Evolutionary conservation across 1,284 basidiomycete species (phyloP), one percentile per base, ranked within the genome.

Genomic region (Coniferiporia sulphurascens): DNA sequence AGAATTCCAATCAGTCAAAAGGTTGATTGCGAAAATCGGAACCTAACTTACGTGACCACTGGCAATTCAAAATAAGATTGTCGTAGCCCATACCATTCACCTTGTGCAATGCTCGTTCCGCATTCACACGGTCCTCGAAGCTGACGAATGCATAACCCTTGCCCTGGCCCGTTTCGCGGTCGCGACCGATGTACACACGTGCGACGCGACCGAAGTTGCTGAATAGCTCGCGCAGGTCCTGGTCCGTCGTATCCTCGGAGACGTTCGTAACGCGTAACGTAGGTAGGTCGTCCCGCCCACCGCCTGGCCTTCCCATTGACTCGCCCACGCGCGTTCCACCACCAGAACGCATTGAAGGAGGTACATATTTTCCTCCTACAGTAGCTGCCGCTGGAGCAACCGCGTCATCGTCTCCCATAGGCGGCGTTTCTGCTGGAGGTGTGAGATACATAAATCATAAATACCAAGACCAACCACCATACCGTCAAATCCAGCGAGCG

Each of bases 231-330:
- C 95, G 87, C 54, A 99, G 78, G 74, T 99, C 97, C 71, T 89
- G 89, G 72, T 99, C 97, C 67, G 93, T 87, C 1, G 94, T 94
- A 69, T 99, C 97, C 72, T 95, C 91, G 35, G 92, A 94, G 63
- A 99, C 89, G 70, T 98, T 99, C 46, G 97, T 98, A 66, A 99
- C 93, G 54, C 97, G 93, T 22, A 99, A 83, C 0, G 97, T 99
- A 3, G 97, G 96, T 27, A 96, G 81, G 70, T 99, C 96, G 73
- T 98, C 96, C 55, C 95, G 82, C 49, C 72, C 77, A 48, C 78
- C 76, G 21, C 77, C 77, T 9, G 68, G 71, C 62, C 83, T 82
- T 65, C 82, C 83, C 91, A 95, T 95, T 17, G 86, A 81, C 71
- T 94, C 93, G 61, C 93, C 94, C 10, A 83, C 83, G 58, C 86